Base-by-base conservation (phyloP, 1,139 yeast species). In the Schwanniomyces etchellsii region DNA sequence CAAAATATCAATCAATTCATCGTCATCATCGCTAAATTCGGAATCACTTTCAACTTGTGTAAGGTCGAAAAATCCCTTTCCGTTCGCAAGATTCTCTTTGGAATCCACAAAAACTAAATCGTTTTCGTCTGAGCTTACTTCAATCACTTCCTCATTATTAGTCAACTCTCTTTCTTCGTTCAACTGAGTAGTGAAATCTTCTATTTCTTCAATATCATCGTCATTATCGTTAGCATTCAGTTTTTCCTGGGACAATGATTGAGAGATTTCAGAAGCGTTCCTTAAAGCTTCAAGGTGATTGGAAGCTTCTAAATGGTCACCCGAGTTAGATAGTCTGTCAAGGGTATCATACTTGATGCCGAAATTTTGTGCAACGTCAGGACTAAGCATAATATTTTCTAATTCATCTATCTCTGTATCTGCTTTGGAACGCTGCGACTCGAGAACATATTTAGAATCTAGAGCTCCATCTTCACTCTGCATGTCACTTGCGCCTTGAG, bases 161-260 rank as follows among this genome's bases (percentile, higher is more conserved):
- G 45, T 53, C 5, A 63, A 37, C 37, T 67, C 74, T 25, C 73
- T 44, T 36, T 65, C 72, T 28, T 64, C 64, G 34, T 66, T 65
- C 26, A 65, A 47, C 35, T 65, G 73, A 1, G 70, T 61, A 9
- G 64, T 54, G 33, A 58, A 56, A 18, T 45, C 63, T 14, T 45
- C 55, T 20, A 46, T 48, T 28, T 51, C 58, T 20, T 50, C 60
- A 3, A 52, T 52, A 3, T 45, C 60, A 11, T 51, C 60, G 12
- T 45, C 52, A 10, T 38, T 45, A 14, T 41, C 48, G 7, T 32
- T 28, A 10, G 35, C 41, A 6, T 30, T 31, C n/a, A 36, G 35
- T n/a, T 38, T 45, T 6, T 26, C 30, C 11, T 33, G 36, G 12
- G 14, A 29, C 31, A 18, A n/a, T 7, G 21, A n/a, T 16, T 18